Percentiles rank a stretch among this genome's conserved stretches.
Conservation (phyloP, 208 protist genomes). For the Acanthamoeba culbertsoni region DNA sequence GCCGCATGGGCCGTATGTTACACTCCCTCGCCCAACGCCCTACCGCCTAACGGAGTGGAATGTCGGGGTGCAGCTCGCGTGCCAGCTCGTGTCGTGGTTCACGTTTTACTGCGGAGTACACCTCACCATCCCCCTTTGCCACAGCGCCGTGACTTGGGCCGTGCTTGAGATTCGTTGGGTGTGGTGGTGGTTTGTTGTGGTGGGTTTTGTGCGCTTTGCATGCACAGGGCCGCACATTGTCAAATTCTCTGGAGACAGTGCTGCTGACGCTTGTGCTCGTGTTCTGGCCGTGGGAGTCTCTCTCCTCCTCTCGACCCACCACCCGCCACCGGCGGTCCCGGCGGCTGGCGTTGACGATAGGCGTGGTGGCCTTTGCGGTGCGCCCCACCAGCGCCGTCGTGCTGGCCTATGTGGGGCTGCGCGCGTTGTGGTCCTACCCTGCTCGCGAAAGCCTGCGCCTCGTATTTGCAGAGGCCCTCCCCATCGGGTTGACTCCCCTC, state of each 20-base stretch:
- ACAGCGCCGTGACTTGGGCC: no score
- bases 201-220: no score
- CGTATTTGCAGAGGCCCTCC: neutral
- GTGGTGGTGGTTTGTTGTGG: no score
- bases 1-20: neutral
- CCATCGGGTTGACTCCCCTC: neutral
- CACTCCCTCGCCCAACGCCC: neutral
- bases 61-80: constrained; percentile 9
- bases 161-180: no score
- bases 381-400: constrained; percentile 27
- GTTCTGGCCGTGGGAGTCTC: constrained; percentile 60
- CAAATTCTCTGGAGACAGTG: constrained; percentile 73
- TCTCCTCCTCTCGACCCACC: neutral
- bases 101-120: constrained; percentile 64
- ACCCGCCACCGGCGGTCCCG: neutral
- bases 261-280: constrained; percentile 66
- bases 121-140: neutral
- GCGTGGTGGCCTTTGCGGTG: neutral
- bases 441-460: neutral
- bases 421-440: neutral
- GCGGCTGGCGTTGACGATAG: neutral
- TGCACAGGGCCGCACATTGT: constrained; percentile 63
- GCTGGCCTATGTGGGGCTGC: neutral
- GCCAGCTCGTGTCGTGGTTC: constrained; percentile 74
- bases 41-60: neutral